Conservation (phyloP, 768 basidiomycete species). For the Mycena amicta region DNA sequence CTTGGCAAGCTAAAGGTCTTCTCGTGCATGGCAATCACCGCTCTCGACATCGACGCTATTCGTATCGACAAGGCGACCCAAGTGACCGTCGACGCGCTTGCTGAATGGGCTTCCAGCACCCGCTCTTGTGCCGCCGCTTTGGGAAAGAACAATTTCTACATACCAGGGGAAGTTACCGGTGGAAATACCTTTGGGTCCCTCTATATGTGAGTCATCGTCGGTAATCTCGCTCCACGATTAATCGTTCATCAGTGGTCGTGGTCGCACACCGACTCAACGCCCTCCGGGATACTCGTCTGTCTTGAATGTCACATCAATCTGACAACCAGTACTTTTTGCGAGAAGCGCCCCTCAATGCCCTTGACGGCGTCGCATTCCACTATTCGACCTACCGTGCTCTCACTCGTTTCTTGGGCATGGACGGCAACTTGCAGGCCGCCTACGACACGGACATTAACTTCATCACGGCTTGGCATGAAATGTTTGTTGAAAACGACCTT, state of each 20-base stretch:
- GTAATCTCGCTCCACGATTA: not conserved
- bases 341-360: conserved; percentile 54
- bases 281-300: conserved; percentile 73
- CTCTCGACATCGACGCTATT: conserved; percentile 90
- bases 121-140: conserved; percentile 71
- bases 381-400: conserved; percentile 91
- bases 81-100: conserved; percentile 79
- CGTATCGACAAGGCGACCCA: conserved; percentile 96
- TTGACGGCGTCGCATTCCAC: conserved; percentile 89
- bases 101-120: conserved; percentile 74
- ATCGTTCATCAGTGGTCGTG: conserved; percentile 66
- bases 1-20: conserved; percentile 78
- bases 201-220: conserved; percentile 64
- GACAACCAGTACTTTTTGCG: conserved; percentile 82
- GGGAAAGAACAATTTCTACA: conserved; percentile 87
- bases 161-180: conserved; percentile 93
- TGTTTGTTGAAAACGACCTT: conserved; percentile 88
- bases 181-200: conserved; percentile 88
- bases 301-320: conserved; percentile 59
- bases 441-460: conserved; percentile 85
- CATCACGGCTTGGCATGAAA: conserved; percentile 88
- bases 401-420: conserved; percentile 91
- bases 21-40: conserved; percentile 83
- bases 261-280: conserved; percentile 73
- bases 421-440: conserved; percentile 89